Evolutionary conservation across 768 basidiomycete species (phyloP), one percentile per base, ranked within the genome.

Genomic region (Erythrobasidium yunnanense): DNA sequence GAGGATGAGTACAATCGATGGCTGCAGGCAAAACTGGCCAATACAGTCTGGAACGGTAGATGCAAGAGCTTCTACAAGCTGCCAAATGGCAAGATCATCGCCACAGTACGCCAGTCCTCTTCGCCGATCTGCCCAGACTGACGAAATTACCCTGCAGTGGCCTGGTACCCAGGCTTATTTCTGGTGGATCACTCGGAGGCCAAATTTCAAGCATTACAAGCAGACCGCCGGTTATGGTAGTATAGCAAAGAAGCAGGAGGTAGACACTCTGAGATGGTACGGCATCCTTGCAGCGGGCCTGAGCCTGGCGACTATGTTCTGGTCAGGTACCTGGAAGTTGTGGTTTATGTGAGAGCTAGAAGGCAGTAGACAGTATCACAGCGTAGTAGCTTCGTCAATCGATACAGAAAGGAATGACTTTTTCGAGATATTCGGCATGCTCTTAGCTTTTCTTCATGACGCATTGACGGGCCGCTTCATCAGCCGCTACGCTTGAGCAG

Each of bases 1-100:
- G 67, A 68, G 47, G 51, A 20, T 20, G 5, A 33, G 8, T 68
- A 68, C 51, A 68, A 68, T 33, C 23, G 27, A 13, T 50, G 58
- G 42, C 35, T 68, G 30, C 57, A 68, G 11, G 54, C 29, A 23
- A 25, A 32, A 3, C 50, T 63, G 11, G 51, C 53, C 13, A 45
- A 54, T 8, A 68, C 67, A 1, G 67, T 68, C 47, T 68, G 67
- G 67, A 29, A 53, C 35, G 66, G 66, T 13, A 32, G 51, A 7
- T 68, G 67, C 58, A 45, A 29, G 7, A 54, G 50, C 51, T 68
- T 34, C 29, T 68, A 68, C 58, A 38, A 34, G 34, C 33, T 55
- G 17, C 30, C 22, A n/a, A 42, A 55, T 35, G 60, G 60, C 27
- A 68, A 68, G 30, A 45, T 68, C 22, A 22, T 63, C 20, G 67